Evolutionary conservation across 208 protist species (phyloP).

Genomic region (Spongospora subterranea): DNA sequence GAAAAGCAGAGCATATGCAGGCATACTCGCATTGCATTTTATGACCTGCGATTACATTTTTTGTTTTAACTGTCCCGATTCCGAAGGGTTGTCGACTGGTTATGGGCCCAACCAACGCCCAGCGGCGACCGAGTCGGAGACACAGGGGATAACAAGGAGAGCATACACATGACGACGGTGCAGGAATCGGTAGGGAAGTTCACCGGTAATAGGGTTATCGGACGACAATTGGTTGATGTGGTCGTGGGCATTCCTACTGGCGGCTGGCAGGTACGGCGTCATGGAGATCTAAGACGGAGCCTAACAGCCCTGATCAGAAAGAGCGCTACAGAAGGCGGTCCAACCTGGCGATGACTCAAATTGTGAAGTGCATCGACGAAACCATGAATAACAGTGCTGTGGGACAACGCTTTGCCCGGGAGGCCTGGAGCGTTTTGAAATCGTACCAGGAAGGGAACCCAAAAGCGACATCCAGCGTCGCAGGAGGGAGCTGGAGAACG

Average conservation of each 20-base stretch:
- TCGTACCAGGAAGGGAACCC: background rate
- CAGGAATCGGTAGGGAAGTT: background rate
- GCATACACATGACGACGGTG: background rate
- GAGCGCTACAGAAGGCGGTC: background rate
- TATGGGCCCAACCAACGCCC: too few relatives aligned
- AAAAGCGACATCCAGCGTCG: background rate
- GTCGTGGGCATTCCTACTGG: background rate
- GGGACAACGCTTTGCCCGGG: background rate
- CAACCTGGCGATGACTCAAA: background rate
- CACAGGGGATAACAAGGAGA: background rate
- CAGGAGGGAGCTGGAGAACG: background rate
- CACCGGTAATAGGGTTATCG: background rate
- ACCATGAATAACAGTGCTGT: background rate
- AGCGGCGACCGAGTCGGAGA: background rate
- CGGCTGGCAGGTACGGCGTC: background rate
- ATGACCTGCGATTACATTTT: too few relatives aligned
- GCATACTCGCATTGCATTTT: too few relatives aligned
- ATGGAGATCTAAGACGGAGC: background rate
- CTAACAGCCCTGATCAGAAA: background rate
- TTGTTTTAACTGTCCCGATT: too few relatives aligned
- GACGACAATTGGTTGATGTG: background rate
- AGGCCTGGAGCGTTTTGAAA: background rate
- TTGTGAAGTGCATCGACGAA: background rate
- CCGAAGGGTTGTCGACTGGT: too few relatives aligned
- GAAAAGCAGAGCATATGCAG: too few relatives aligned